These are phyloP conservation scores for Jamesozyma jinghongensis DNA, from an alignment of 805 yeast genomes.

Conservation along the genomic window DNA sequence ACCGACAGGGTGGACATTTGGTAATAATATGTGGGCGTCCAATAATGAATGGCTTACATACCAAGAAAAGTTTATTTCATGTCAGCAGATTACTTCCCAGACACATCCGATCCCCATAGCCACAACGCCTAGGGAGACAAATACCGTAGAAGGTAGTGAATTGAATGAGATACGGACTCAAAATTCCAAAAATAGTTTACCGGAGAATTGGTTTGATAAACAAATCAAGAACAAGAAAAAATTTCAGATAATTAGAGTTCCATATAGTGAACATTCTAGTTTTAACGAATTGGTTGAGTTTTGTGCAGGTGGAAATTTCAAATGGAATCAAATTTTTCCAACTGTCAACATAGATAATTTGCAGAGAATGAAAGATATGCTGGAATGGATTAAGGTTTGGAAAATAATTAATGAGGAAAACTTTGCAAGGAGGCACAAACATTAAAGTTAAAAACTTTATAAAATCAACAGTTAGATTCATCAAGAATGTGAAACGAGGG, in stretches of 20 bases:
- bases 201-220: constrained; percentile 15
- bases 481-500: too few relatives aligned
- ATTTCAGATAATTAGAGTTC: constrained; percentile 51
- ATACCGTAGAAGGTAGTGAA: too few relatives aligned
- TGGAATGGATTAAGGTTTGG: constrained; percentile 32
- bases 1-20: constrained; percentile 90
- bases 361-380: constrained; percentile 24
- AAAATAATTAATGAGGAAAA: constrained; percentile 6
- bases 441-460: too few relatives aligned
- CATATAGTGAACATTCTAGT: constrained; percentile 93
- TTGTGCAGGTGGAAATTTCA: constrained; percentile 36
- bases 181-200: constrained; percentile 9
- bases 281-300: constrained; percentile 70
- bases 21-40: constrained; percentile 14
- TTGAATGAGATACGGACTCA: too few relatives aligned
- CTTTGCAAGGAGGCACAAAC: neutral
- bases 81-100: neutral
- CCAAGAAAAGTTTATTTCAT: constrained; percentile 13
- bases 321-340: constrained; percentile 53
- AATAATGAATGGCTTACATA: constrained; percentile 7
- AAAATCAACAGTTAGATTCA: too few relatives aligned
- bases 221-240: constrained; percentile 18
- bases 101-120: too few relatives aligned
- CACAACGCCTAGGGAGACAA: too few relatives aligned
- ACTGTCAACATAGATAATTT: constrained; percentile 51